phyloP scores from a whole-genome alignment of 352 stramenopile species.

The Blastocystis sp. region DNA sequence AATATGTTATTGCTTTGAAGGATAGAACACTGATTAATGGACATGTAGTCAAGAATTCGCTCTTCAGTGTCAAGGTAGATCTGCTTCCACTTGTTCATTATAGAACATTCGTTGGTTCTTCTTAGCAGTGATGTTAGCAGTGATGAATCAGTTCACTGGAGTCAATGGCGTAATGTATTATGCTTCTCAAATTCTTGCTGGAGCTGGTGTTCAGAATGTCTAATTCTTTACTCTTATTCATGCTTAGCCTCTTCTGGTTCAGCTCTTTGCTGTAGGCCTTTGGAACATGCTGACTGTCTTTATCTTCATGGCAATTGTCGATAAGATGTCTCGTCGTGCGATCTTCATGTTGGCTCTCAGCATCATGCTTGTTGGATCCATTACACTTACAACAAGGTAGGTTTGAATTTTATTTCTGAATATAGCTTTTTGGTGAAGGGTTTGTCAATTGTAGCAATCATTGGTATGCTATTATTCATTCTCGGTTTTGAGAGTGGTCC shows the following conservation, averaged over 20 bases:
- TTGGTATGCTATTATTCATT: slow-evolving; percentile 63
- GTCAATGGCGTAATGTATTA: slow-evolving; percentile 68
- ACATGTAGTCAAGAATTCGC: neutral
- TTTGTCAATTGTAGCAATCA: slow-evolving; percentile 1
- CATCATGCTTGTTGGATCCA: slow-evolving; percentile 46
- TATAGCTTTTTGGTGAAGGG: slow-evolving; percentile 43
- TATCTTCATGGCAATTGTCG: slow-evolving; percentile 67
- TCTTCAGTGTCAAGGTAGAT: neutral
- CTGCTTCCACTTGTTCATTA: neutral
- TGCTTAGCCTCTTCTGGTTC: slow-evolving; percentile 29
- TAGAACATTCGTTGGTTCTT: slow-evolving; percentile 62
- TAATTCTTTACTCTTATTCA: neutral
- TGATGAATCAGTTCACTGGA: slow-evolving; percentile 68
- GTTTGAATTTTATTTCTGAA: neutral
- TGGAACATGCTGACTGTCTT: slow-evolving; percentile 68
- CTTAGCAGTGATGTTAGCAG: slow-evolving; percentile 51
- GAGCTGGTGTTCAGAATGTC: slow-evolving; percentile 51
- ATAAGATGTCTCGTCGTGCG: slow-evolving; percentile 20
- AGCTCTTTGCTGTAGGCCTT: slow-evolving; percentile 57
- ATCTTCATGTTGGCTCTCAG: slow-evolving; percentile 58
- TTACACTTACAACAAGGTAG: neutral
- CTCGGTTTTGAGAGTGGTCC: slow-evolving; percentile 65
- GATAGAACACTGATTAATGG: neutral
- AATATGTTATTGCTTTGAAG: neutral
- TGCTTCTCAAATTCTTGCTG: slow-evolving; percentile 20